These are phyloP conservation scores for Tetracladium setigerum DNA, from an alignment of 495 filamentous ascomycete genomes.

Conservation along the genomic window DNA sequence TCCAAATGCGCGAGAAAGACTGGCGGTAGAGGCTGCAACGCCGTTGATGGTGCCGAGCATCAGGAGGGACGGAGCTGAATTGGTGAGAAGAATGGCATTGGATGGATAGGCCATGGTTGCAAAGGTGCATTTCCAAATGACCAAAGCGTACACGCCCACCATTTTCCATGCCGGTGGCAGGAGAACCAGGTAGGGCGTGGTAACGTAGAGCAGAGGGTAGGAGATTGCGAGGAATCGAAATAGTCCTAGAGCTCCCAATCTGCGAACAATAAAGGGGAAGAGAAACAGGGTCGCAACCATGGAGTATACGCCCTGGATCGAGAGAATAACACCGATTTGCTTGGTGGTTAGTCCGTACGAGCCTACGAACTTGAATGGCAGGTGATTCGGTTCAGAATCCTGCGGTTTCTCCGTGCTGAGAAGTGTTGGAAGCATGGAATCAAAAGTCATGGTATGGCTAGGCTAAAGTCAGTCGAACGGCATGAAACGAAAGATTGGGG, in stretches of 20 bases:
- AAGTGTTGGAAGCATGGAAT: slow-evolving; percentile 88
- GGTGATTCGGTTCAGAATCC: slow-evolving; percentile 26
- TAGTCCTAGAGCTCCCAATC: slow-evolving; percentile 66
- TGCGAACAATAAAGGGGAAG: slow-evolving; percentile 64
- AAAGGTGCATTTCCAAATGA: slow-evolving; percentile 85
- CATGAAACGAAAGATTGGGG: not conserved
- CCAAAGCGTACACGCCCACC: slow-evolving; percentile 60
- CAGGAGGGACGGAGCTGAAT: slow-evolving; percentile 70
- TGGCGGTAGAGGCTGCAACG: slow-evolving; percentile 83
- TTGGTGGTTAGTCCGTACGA: slow-evolving; percentile 77
- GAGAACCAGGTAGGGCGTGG: slow-evolving; percentile 82
- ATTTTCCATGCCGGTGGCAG: slow-evolving; percentile 64
- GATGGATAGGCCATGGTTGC: slow-evolving; percentile 81
- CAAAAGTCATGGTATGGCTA: slow-evolving; percentile 81
- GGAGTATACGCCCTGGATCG: slow-evolving; percentile 84
- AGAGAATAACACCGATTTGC: slow-evolving; percentile 78
- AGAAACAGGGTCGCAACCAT: slow-evolving; percentile 77
- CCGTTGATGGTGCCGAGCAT: slow-evolving; percentile 89
- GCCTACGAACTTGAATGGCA: slow-evolving; percentile 84
- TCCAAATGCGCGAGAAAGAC: slow-evolving; percentile 77
- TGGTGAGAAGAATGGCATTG: slow-evolving; percentile 75
- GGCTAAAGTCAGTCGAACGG: slow-evolving; percentile 5
- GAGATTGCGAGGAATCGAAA: slow-evolving; percentile 71
- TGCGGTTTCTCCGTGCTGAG: slow-evolving; percentile 73
- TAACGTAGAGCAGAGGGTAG: slow-evolving; percentile 85